Evolutionary conservation across 345 rosid genomes (phyloP).

Genomic region (Brassica incana): DNA sequence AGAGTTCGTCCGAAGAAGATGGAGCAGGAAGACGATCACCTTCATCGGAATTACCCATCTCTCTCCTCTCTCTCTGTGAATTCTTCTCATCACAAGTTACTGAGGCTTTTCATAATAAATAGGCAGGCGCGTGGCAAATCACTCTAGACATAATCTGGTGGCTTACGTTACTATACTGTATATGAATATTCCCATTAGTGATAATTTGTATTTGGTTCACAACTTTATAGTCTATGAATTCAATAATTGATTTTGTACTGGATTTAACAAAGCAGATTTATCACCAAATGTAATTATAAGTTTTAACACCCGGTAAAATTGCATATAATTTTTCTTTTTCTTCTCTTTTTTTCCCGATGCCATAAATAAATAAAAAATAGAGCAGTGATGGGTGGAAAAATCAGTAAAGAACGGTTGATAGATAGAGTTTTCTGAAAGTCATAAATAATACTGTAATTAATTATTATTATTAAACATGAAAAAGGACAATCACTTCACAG

Average conservation of each 20-base stretch:
- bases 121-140: slow-evolving; percentile 35
- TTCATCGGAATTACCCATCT: slow-evolving; percentile 39
- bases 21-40: slow-evolving; percentile 22
- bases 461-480: slow-evolving; percentile 24
- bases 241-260: neutral
- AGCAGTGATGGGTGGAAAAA: slow-evolving; percentile 2
- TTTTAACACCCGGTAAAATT: neutral
- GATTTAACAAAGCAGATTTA: neutral
- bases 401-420: slow-evolving; percentile 18
- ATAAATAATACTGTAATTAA: slow-evolving; percentile 17
- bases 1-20: slow-evolving; percentile 58
- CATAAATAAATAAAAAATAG: slow-evolving; percentile 3
- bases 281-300: neutral
- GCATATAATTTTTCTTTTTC: neutral
- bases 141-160: slow-evolving; percentile 22
- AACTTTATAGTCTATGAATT: neutral
- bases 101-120: slow-evolving; percentile 12
- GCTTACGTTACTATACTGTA: neutral
- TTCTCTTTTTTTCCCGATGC: neutral
- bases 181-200: neutral
- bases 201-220: neutral
- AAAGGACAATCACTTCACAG: slow-evolving; percentile 22
- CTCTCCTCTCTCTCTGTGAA: slow-evolving; percentile 6
- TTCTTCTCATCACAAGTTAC: neutral
- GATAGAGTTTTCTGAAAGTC: slow-evolving; percentile 11